phyloP scores from a whole-genome alignment of 2,329 filamentous ascomycete species.

The Clathrospora elynae region DNA sequence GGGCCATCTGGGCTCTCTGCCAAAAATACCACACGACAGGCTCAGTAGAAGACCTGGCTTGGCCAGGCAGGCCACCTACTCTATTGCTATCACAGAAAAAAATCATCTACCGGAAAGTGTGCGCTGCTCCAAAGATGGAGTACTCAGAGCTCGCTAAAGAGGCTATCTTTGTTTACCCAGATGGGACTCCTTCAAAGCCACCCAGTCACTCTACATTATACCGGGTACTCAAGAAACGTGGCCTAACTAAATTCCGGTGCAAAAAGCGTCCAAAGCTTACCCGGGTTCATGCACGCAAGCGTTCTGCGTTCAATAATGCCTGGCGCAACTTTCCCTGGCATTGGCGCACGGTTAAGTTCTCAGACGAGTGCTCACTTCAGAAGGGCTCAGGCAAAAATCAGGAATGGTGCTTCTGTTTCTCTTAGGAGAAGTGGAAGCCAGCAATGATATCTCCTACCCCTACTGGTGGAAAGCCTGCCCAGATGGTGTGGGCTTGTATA shows the following conservation, averaged over 20 bases:
- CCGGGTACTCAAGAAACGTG: no score
- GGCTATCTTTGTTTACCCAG: neutral
- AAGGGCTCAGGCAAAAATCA: no score
- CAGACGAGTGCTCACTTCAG: no score
- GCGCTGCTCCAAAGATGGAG: constrained; percentile 10
- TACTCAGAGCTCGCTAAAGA: constrained; percentile 10
- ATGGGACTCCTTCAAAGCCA: constrained; percentile 4
- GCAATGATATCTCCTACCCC: neutral
- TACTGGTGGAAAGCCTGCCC: neutral
- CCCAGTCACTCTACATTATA: constrained; percentile 7
- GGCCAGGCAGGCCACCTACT: neutral
- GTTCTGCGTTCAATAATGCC: no score
- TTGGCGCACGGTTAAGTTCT: no score
- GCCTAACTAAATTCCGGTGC: no score
- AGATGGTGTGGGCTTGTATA: neutral
- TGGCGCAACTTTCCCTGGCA: no score
- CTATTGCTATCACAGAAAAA: constrained; percentile 2
- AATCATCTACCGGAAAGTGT: constrained; percentile 2
- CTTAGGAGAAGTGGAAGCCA: neutral
- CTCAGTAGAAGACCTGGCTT: no score
- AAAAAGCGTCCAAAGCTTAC: no score
- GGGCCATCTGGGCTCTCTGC: no score
- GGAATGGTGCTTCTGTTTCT: neutral
- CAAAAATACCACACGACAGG: no score
- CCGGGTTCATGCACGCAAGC: no score